Conservation (phyloP, 148 eudicot genomes). For the Arctostaphylos glauca region DNA sequence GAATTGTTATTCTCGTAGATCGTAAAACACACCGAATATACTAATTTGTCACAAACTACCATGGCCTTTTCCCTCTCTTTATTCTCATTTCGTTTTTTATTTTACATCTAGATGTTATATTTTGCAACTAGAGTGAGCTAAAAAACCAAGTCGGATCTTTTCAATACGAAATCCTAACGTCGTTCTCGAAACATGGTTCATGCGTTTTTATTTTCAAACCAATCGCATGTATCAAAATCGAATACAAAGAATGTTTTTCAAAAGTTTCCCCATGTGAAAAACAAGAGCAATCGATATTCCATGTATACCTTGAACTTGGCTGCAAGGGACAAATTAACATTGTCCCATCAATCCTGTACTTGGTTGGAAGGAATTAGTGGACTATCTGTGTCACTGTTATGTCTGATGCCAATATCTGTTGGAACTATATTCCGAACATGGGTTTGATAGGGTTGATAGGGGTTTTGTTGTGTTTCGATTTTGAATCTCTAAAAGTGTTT, state of each 20-base stretch:
- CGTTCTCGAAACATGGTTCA: not conserved
- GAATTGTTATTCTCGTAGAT: too few relatives aligned
- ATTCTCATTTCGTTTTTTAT: too few relatives aligned
- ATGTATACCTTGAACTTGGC: not conserved
- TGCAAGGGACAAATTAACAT: not conserved
- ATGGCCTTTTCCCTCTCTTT: too few relatives aligned
- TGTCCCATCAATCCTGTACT: not conserved
- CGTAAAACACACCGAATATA: too few relatives aligned
- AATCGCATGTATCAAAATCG: not conserved
- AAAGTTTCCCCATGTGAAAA: not conserved
- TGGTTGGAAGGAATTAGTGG: not conserved
- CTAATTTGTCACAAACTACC: too few relatives aligned
- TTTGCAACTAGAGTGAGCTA: too few relatives aligned
- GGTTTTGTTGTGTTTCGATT: too few relatives aligned
- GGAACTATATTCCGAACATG: not conserved
- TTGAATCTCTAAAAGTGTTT: not conserved
- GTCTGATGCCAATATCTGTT: not conserved
- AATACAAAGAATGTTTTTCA: not conserved
- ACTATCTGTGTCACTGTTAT: not conserved
- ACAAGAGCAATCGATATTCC: not conserved
- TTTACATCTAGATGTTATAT: too few relatives aligned
- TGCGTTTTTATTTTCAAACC: not conserved
- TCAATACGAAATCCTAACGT: too few relatives aligned
- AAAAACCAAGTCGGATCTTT: too few relatives aligned
- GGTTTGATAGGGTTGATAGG: too few relatives aligned